Conservation (phyloP, 2,329 filamentous ascomycete genomes). For the Dothiorella sarmentorum region DNA sequence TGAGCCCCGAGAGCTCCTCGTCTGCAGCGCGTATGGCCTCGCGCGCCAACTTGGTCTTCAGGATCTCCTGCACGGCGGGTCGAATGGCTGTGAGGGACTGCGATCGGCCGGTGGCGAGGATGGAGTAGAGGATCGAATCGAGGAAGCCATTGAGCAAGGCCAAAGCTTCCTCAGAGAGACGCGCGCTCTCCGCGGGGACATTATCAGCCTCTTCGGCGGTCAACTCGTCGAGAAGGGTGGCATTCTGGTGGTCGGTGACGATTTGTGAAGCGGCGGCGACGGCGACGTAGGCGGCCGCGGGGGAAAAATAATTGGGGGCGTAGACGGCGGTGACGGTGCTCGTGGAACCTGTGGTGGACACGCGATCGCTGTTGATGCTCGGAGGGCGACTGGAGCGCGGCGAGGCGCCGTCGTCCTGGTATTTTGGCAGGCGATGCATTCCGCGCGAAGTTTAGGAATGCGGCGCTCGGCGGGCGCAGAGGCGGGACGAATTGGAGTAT, state of each 20-base stretch:
- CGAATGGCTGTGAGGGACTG: slow-evolving; percentile 72
- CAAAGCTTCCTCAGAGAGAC: slow-evolving; percentile 71
- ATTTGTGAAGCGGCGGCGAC: slow-evolving; percentile 85
- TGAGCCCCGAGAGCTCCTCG: slow-evolving; percentile 81
- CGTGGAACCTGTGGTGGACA: slow-evolving; percentile 51
- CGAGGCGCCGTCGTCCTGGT: slow-evolving; percentile 23
- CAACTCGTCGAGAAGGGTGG: slow-evolving; percentile 65
- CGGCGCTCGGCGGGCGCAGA: background rate
- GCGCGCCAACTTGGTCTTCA: slow-evolving; percentile 84
- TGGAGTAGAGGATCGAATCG: slow-evolving; percentile 87
- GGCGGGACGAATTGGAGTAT: background rate
- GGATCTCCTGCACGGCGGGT: slow-evolving; percentile 77
- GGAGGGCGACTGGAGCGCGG: slow-evolving; percentile 36
- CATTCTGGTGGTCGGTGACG: slow-evolving; percentile 82
- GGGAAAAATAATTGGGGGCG: slow-evolving; percentile 66
- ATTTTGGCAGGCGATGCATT: slow-evolving; percentile 11
- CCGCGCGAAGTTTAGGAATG: slow-evolving; percentile 1
- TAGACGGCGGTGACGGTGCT: slow-evolving; percentile 56
- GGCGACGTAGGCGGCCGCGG: slow-evolving; percentile 83
- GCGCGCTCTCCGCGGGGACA: slow-evolving; percentile 56
- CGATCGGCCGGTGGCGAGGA: slow-evolving; percentile 75
- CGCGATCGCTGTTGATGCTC: slow-evolving; percentile 67
- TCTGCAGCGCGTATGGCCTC: slow-evolving; percentile 81
- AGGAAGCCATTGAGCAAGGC: slow-evolving; percentile 85
- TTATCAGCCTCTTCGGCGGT: slow-evolving; percentile 65